A percentile compares a stretch with the other conserved stretches of the same genome.
phyloP scores from a whole-genome alignment of 2,329 filamentous ascomycete species.

The Remersonia thermophila region DNA sequence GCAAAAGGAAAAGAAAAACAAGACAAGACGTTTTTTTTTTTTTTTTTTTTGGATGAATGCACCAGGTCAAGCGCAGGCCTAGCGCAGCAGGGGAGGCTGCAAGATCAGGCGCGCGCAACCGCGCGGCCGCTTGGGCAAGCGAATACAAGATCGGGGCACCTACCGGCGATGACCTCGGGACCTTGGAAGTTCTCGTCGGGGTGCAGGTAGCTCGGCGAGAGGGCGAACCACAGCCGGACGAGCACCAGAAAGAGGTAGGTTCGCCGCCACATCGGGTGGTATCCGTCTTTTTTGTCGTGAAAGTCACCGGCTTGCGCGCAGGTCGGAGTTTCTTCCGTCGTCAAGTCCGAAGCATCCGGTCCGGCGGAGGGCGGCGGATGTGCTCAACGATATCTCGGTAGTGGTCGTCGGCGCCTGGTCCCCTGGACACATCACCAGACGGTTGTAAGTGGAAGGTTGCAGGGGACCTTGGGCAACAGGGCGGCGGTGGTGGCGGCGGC shows the following conservation, averaged over 20 bases:
- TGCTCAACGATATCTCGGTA: not conserved
- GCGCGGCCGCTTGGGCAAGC: too few species aligned
- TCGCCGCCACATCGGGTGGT: conserved; percentile 68
- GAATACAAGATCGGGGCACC: conserved; percentile 1
- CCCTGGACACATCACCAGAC: conserved; percentile 13
- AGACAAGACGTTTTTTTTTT: too few species aligned
- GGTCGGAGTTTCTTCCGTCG: conserved; percentile 9
- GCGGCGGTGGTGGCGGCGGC: not conserved
- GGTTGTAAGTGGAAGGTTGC: not conserved
- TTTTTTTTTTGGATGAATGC: too few species aligned
- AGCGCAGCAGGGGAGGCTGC: too few species aligned
- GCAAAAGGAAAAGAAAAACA: not conserved
- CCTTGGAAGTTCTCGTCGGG: conserved; percentile 99
- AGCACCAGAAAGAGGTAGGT: conserved; percentile 74
- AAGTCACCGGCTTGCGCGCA: conserved; percentile 10
- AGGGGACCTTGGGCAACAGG: too few species aligned
- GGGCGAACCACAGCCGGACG: conserved; percentile 83
- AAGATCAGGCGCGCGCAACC: too few species aligned
- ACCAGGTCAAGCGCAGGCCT: too few species aligned
- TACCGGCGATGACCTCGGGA: conserved; percentile 93
- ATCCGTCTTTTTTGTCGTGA: conserved; percentile 11
- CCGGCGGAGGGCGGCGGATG: not conserved
- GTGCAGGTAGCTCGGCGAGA: conserved; percentile 92
- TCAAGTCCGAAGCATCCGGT: conserved; percentile 17
- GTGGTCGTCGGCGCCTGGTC: conserved; percentile 3